These are phyloP conservation scores for Umbelopsis isabellina DNA, from an alignment of 192 early-diverging fungal species.

Conservation along the genomic window DNA sequence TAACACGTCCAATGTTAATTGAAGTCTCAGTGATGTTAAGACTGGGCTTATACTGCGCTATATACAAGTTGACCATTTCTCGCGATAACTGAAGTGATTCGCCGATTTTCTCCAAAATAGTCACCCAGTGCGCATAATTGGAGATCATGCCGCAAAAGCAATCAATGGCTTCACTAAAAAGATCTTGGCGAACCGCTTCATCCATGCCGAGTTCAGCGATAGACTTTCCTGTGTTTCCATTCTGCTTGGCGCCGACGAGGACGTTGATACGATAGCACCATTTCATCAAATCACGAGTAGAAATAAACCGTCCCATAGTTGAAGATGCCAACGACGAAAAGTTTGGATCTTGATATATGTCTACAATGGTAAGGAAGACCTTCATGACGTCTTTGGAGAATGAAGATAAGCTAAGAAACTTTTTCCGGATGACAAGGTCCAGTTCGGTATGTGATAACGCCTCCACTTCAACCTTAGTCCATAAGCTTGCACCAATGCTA, in stretches of 20 bases:
- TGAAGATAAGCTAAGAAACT: conserved; percentile 56
- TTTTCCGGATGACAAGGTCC: conserved; percentile 58
- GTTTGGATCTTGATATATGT: conserved; percentile 51
- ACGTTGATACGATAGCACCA: conserved; percentile 82
- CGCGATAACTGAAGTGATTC: conserved; percentile 66
- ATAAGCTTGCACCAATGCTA: conserved; percentile 68
- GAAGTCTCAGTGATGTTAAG: conserved; percentile 45
- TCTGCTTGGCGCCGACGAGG: conserved; percentile 44
- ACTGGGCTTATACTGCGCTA: conserved; percentile 68
- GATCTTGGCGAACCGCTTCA: conserved; percentile 55
- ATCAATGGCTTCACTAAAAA: conserved; percentile 88
- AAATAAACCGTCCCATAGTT: conserved; percentile 61
- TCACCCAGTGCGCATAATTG: conserved; percentile 65
- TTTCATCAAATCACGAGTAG: conserved; percentile 87
- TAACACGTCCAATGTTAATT: conserved; percentile 61
- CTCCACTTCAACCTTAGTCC: conserved; percentile 77
- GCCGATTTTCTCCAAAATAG: conserved; percentile 67
- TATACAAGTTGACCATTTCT: conserved; percentile 70
- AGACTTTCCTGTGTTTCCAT: neutral
- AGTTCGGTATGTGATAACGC: conserved; percentile 66
- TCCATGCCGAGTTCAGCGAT: conserved; percentile 36
- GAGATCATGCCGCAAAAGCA: conserved; percentile 84
- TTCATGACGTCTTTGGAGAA: conserved; percentile 58
- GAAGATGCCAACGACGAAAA: conserved; percentile 48
- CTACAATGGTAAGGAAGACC: conserved; percentile 53